Base-by-base conservation (phyloP, 371 early-diverging fungal species). In the Catenaria anguillulae region DNA sequence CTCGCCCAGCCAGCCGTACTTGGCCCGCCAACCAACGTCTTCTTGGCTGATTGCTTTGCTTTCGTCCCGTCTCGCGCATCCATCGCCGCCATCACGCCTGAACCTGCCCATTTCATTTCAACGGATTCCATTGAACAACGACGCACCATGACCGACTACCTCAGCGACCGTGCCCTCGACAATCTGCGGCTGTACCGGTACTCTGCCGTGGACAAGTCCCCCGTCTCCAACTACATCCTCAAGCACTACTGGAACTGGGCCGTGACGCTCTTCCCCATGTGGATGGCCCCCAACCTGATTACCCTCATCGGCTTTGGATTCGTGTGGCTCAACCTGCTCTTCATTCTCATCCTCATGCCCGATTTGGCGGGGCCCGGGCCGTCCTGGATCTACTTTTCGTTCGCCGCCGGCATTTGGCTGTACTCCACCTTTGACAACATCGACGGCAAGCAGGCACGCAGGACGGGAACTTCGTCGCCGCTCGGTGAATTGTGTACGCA, bases 201-300 rank as follows among this genome's bases (percentile, higher is more conserved):
- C 71, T 76, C 81, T 37, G 77, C 84, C 40, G 78, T 86, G 55
- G 92, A 92, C 75, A 81, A 84, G 75, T 93, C 94, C 19, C 84
- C 84, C 61, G 74, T 92, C 45, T 80, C 86, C 40, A 84, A 85
- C 65, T 86, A 86, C 71, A 70, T 95, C 55, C 79, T 92, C 58
- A 74, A 80, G 42, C 89, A 84, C 63, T 93, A 94, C 72, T 93
- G 92, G 90, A 86, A 86, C 69, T 83, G 82, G 75, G 77, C 86
- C n/a, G 84, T 93, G 21, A 79, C 83, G 12, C 68, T 88, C 50
- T 89, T 97, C 70, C 98, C 97, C 36, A 71, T 80, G 66, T 88
- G 89, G 86, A 83, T 97, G 77, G 93, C 95, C 87, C 99, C 99
- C 55, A 99, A 98, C 73, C 70, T 92, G 64, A 95, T 99, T 65